Base-by-base conservation (phyloP, 73 alveolate genomes). In the Uronychia binucleata region DNA sequence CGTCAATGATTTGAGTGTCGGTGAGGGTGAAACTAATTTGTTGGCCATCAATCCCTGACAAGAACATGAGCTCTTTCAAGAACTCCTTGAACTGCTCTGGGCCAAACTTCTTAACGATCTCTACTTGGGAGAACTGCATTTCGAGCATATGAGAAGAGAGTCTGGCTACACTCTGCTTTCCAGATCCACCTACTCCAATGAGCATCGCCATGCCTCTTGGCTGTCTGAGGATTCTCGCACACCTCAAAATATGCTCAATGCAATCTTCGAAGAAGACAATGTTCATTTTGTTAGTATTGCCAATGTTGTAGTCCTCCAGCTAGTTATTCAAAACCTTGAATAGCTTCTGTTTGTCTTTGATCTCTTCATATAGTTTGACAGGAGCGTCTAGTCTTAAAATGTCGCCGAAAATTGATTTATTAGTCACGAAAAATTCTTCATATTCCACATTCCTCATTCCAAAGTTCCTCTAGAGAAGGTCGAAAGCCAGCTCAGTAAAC, bases 1-100 rank as follows among this genome's bases (percentile, higher is more conserved):
- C 99, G 90, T 97, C 96, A 31, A 97, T 98, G 27, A 99, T 98
- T 94, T 99, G 98, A 77, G 99, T 97, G 87, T 99, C 99, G 31
- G 99, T 92, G 85, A 99, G 92, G 19, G 98, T 84, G 89, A 99
- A 98, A 93, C 93, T 58, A 0, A 85, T 57, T 5, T 34, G 31
- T 33, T 84, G n/a, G 30, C 97, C 88, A 34, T 90, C 95, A 30
- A 90, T 80, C 28, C 95, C 95, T 0, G 95, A 5, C 28, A 74
- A 31, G 60, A 90, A 85, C 92, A 95, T 93, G n/a, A 93, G 89
- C 58, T 93, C 98, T 89, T 95, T 95, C 1, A 95, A 79, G 60
- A 93, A 83, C 59, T 93, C 96, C 89, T 91, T 95, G 82, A 93
- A 95, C 75, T 95, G 94, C n/a, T 90, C 93, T n/a, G 93, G 89